These are phyloP conservation scores for Zizania latifolia DNA, from an alignment of 176 grass and related monocot species.

Conservation along the genomic window DNA sequence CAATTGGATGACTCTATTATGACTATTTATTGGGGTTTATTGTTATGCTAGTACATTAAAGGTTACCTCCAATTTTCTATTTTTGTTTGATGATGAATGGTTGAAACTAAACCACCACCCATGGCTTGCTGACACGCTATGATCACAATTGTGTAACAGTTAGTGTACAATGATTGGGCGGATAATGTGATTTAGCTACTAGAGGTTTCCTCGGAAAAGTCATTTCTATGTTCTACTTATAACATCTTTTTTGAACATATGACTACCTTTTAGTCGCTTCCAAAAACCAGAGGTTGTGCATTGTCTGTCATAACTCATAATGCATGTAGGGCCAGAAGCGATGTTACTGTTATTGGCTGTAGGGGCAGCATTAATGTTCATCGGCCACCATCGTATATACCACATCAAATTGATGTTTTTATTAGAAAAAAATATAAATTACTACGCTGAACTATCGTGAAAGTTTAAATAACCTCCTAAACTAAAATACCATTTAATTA, in stretches of 20 bases:
- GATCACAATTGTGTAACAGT: no score
- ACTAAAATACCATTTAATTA: no score
- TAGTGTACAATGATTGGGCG: slow-evolving; percentile 46
- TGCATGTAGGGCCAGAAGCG: neutral
- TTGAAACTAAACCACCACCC: slow-evolving; percentile 28
- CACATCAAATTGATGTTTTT: neutral
- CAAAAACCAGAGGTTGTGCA: neutral
- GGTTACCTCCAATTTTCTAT: neutral
- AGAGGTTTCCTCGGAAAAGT: slow-evolving; percentile 4
- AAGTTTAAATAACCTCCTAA: no score
- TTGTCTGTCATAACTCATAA: neutral
- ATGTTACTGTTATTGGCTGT: slow-evolving; percentile 18
- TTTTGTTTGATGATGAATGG: neutral
- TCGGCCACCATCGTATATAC: neutral
- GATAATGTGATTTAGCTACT: slow-evolving; percentile 19
- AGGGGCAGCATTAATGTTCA: neutral
- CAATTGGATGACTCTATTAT: neutral
- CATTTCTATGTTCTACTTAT: neutral
- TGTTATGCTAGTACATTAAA: neutral
- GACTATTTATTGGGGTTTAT: neutral
- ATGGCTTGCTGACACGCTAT: neutral
- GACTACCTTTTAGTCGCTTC: neutral
- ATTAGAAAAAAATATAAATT: no score
- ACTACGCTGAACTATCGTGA: no score
- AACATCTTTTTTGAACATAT: neutral